Evolutionary conservation across 208 protist genomes (phyloP), one percentile per base, ranked within the genome.

Genomic region (Sergeia podlipaevii): DNA sequence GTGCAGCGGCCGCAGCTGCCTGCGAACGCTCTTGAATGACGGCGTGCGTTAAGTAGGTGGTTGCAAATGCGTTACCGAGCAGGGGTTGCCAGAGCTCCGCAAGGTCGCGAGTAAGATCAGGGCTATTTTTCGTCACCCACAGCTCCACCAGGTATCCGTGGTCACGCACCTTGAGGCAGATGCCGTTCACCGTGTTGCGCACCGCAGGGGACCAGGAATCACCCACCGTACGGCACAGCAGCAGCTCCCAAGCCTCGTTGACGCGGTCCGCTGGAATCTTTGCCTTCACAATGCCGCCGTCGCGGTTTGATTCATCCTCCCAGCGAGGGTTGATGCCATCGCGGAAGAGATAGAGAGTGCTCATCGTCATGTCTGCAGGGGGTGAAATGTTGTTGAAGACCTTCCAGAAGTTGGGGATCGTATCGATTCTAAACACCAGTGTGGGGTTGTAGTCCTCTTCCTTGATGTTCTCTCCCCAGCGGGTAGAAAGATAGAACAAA

Each of bases 321-420:
- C 96, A 98, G 73, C 95, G 95, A 46, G 96, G 96, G 60, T 96
- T 80, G 43, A 98, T 97, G 45, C 89, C 94, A 44, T 97, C 85
- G 20, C 95, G 92, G 70, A 98, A 98, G 26, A 98, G 77, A 67
- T 96, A 96, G 29, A 97, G 91, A 46, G 88, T 97, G 46, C 94
- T 89, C 38, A 71, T 57, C 21, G 51, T 58, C 47, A 97, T 75
- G 26, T 77, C 60, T 3, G 73, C 88, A 21, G 93, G 87, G 2
- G 69, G 41, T 30, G 88, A 75, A 20, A 98, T 70, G 61, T 98
- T 97, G 63, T 98, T 97, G 64, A 97, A 85, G 6, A 97, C 79
- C 53, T 80, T 91, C 78, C 77, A 96, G 57, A 96, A 93, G 32
- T 79, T 88, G 27, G 82, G 64, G 34, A 96, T 74, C 57, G 68